phyloP scores from a whole-genome alignment of 2,329 filamentous ascomycete species.

The Aschersonia sp. region DNA sequence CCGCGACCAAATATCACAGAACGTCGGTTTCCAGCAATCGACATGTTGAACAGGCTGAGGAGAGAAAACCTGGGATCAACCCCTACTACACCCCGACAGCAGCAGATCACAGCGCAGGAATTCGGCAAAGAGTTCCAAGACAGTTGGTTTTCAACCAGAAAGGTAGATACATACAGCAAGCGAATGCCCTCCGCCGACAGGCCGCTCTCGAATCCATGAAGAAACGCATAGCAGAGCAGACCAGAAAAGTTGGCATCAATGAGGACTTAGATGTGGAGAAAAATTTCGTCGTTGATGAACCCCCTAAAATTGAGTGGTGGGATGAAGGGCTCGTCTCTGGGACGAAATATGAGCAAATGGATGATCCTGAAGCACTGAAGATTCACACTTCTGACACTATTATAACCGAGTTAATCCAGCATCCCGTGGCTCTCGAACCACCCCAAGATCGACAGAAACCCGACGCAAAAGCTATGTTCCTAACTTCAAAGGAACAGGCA shows the following conservation, averaged over 20 bases:
- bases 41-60: background rate
- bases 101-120: constrained; percentile 39
- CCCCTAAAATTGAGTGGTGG: constrained; percentile 94
- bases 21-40: constrained; percentile 61
- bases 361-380: constrained; percentile 51
- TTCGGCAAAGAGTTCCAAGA: constrained; percentile 53
- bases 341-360: constrained; percentile 57
- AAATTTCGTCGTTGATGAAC: constrained; percentile 69
- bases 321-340: constrained; percentile 76
- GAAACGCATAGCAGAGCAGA: constrained; percentile 74
- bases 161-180: constrained; percentile 94
- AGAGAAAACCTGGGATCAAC: constrained; percentile 29
- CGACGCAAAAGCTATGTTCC: constrained; percentile 74
- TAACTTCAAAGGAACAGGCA: constrained; percentile 80
- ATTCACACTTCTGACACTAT: constrained; percentile 69
- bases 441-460: constrained; percentile 77
- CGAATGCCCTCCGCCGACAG: constrained; percentile 74
- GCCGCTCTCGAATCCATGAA: constrained; percentile 89
- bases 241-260: constrained; percentile 82
- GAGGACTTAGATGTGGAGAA: constrained; percentile 83
- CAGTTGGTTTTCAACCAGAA: constrained; percentile 85
- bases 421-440: constrained; percentile 79
- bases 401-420: constrained; percentile 81
- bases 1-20: constrained; percentile 27
- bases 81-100: constrained; percentile 69